These are phyloP conservation scores for Pythium grandisporangium DNA, from an alignment of 352 stramenopile species.

Conservation along the genomic window DNA sequence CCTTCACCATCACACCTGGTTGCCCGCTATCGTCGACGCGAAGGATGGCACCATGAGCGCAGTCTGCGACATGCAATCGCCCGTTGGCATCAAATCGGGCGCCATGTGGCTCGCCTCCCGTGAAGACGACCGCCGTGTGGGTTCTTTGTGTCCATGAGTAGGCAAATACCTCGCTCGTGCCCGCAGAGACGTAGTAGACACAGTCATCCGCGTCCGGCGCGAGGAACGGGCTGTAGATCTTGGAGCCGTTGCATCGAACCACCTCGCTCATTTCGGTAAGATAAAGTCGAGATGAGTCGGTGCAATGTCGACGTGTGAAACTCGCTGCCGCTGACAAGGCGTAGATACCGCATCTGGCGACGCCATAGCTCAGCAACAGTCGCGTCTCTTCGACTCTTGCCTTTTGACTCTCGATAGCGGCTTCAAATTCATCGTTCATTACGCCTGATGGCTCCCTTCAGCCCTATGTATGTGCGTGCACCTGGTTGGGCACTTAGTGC, in stretches of 20 bases:
- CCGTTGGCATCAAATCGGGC: conserved; percentile 54
- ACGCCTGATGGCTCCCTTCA: too few species aligned
- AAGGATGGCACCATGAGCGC: conserved; percentile 59
- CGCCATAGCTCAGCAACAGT: too few species aligned
- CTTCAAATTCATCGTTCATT: too few species aligned
- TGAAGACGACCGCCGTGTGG: conserved; percentile 49
- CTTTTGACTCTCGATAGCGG: neutral
- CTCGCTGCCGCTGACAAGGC: too few species aligned
- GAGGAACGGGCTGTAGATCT: conserved; percentile 73
- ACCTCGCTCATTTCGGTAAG: too few species aligned
- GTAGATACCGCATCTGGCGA: too few species aligned
- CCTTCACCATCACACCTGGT: conserved; percentile 66
- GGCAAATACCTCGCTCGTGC: conserved; percentile 55
- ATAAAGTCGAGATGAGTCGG: too few species aligned
- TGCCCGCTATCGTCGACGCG: conserved; percentile 50
- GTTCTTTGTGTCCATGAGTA: conserved; percentile 15
- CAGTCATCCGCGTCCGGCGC: conserved; percentile 6
- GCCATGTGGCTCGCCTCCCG: conserved; percentile 56
- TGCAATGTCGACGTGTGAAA: too few species aligned
- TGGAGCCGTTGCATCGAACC: conserved; percentile 48
- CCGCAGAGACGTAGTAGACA: conserved; percentile 69
- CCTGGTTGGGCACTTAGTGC: too few species aligned
- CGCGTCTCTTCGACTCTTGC: neutral
- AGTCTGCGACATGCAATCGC: conserved; percentile 61
- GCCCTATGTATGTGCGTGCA: too few species aligned